Conservation (phyloP, 805 yeast genomes). For the Candida taoyuanica region DNA sequence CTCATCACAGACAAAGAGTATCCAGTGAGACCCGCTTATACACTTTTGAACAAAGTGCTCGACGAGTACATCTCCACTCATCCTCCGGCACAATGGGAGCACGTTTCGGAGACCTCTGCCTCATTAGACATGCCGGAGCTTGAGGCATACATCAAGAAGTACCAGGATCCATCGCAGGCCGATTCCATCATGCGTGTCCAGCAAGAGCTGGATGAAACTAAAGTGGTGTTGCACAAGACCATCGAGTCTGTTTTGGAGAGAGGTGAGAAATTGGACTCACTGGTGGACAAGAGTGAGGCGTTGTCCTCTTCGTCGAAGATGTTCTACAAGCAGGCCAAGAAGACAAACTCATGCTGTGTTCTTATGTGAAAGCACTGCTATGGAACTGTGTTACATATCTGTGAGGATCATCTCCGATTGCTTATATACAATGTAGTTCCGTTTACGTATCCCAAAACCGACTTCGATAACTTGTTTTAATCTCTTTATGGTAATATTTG, state of each 20-base stretch:
- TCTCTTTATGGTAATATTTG: too few species aligned
- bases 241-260: slow-evolving; percentile 91
- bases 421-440: too few species aligned
- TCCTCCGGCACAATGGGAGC: slow-evolving; percentile 69
- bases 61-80: slow-evolving; percentile 87
- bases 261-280: slow-evolving; percentile 91
- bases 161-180: slow-evolving; percentile 96
- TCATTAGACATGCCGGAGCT: slow-evolving; percentile 53
- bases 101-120: slow-evolving; percentile 40
- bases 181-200: slow-evolving; percentile 96
- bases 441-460: too few species aligned
- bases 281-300: slow-evolving; percentile 95
- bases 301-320: slow-evolving; percentile 82
- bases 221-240: slow-evolving; percentile 92
- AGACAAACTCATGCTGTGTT: slow-evolving; percentile 85
- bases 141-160: slow-evolving; percentile 67
- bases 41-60: slow-evolving; percentile 80
- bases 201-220: slow-evolving; percentile 96
- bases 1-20: slow-evolving; percentile 91
- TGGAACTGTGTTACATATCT: too few species aligned
- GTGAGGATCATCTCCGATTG: too few species aligned
- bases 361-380: too few species aligned
- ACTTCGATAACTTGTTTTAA: too few species aligned
- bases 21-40: slow-evolving; percentile 95
- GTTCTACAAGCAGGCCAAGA: slow-evolving; percentile 97